Base-by-base conservation (phyloP, 164 flowering plant species). In the Malania oleifera region DNA sequence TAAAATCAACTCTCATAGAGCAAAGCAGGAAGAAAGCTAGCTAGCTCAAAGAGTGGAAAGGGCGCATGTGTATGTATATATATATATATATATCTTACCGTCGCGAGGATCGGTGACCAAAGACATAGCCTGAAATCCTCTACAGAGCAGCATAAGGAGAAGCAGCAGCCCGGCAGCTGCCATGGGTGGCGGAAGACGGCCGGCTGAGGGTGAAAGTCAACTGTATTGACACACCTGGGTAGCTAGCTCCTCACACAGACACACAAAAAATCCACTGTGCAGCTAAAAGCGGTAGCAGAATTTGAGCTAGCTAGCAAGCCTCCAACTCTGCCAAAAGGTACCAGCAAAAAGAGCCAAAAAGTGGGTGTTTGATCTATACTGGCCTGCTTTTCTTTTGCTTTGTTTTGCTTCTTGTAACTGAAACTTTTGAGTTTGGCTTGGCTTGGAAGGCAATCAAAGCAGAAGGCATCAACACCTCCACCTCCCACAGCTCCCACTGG, bases 381-480 rank as follows among this genome's bases (percentile, higher is more conserved):
- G n/a, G n/a, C 2, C 18, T 12, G 1, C 9, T 43, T 43, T 43
- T 43, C 5, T 43, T 43, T 17, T 43, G 7, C 20, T n/a, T 39
- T 39, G 2, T 17, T 43, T 43, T 3, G 20, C 7, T 14, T n/a
- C 17, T 13, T 8, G 0, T 14, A 53, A 35, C 14, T 4, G 37
- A 19, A 12, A 9, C 11, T n/a, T 61, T 55, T 55, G 26, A 57
- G 52, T 56, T 63, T 56, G 41, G 19, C 69, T 61, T 70, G 54
- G 13, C 73, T 65, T 70, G 18, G 53, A 70, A 70, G 69, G 23
- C 27, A 70, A 57, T 26, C 62, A 65, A 56, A 60, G 23, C 66
- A 62, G 19, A 13, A 14, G 5, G 7, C n/a, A n/a, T 17, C 45
- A 13, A 35, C 20, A 12, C 25, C 50, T 7, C 50, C 26, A 23